Conservation (phyloP, 441 rosid species). For the Adansonia grandidieri region DNA sequence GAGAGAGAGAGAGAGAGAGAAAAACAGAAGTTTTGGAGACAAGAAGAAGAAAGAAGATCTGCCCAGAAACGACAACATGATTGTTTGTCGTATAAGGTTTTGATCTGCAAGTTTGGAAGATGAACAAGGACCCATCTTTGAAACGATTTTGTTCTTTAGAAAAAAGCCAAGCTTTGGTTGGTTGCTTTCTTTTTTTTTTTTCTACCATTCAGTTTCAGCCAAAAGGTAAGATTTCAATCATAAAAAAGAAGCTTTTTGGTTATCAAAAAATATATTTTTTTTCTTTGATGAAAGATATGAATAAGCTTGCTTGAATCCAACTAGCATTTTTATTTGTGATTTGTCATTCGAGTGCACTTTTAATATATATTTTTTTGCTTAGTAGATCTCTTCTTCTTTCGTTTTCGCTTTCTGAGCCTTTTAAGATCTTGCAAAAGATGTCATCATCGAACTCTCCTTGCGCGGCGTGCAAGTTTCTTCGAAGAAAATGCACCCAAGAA, state of each 20-base stretch:
- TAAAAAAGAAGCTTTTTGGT: not conserved
- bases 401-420: not conserved
- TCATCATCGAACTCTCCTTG: slow-evolving; percentile 87
- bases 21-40: not conserved
- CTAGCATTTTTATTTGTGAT: slow-evolving; percentile 26
- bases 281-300: slow-evolving; percentile 21
- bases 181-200: not conserved
- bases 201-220: not conserved
- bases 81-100: not conserved
- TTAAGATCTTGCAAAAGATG: slow-evolving; percentile 38
- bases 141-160: not conserved
- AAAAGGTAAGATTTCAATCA: slow-evolving; percentile 4
- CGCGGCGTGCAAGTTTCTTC: slow-evolving; percentile 86
- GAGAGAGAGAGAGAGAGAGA: not conserved
- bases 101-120: not conserved
- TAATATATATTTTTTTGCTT: slow-evolving; percentile 13
- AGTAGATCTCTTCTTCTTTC: slow-evolving; percentile 36
- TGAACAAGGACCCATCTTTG: not conserved
- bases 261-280: not conserved
- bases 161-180: not conserved
- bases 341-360: slow-evolving; percentile 32
- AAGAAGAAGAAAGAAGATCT: not conserved
- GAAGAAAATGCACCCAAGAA: slow-evolving; percentile 88
- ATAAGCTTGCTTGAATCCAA: slow-evolving; percentile 37
- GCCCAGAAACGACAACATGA: slow-evolving; percentile 2